These are phyloP conservation scores for Macrophomina tecta DNA, from an alignment of 2,329 filamentous ascomycete species.

Conservation along the genomic window DNA sequence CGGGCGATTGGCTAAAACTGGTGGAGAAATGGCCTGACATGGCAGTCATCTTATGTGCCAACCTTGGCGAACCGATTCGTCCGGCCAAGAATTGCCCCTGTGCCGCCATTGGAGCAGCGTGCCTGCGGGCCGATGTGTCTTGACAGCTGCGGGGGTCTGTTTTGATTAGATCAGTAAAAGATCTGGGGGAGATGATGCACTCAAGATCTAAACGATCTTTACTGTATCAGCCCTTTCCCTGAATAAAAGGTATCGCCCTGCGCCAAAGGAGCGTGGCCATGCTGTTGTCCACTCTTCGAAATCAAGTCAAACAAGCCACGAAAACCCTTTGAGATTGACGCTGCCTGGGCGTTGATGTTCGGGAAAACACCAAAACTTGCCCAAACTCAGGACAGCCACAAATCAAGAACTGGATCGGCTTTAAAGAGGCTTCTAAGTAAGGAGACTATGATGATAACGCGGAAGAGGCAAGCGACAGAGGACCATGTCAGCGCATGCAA, in stretches of 20 bases:
- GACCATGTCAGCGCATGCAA: no score
- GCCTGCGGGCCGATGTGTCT: background rate
- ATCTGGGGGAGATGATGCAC: background rate
- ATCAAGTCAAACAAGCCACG: background rate
- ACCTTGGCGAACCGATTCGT: background rate
- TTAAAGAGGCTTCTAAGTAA: background rate
- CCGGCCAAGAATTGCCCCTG: background rate
- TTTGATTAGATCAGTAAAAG: background rate
- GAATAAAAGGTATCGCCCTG: background rate
- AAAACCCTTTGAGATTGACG: background rate
- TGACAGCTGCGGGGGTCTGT: background rate
- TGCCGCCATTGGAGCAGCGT: background rate
- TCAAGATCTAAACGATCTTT: background rate
- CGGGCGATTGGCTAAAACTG: background rate
- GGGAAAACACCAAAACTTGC: background rate
- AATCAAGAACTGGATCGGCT: background rate
- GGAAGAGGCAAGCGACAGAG: no score
- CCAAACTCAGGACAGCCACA: background rate
- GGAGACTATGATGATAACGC: background rate
- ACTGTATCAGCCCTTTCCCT: background rate
- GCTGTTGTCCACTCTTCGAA: background rate
- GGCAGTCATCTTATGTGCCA: background rate
- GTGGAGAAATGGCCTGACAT: conserved; percentile 3
- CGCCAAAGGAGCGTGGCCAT: background rate
- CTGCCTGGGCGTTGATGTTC: background rate